Conservation (phyloP, 306 rosid genomes). For the Cajanus cajan region DNA sequence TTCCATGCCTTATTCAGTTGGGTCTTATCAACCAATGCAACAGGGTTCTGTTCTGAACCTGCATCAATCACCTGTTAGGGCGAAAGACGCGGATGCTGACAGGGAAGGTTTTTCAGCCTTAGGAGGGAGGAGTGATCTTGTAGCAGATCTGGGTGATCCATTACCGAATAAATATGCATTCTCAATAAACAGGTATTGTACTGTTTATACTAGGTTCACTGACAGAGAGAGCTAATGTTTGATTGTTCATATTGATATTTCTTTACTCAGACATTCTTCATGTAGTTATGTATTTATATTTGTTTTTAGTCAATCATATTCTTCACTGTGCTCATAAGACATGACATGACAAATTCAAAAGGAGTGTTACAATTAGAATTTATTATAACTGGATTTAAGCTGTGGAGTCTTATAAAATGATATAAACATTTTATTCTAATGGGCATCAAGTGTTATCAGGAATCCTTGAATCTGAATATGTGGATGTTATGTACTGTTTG, state of each 20-base stretch:
- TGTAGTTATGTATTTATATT: slow-evolving; percentile 16
- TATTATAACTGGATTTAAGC: neutral
- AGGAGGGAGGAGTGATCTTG: slow-evolving; percentile 51
- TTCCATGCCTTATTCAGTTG: slow-evolving; percentile 61
- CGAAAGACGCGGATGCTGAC: slow-evolving; percentile 40
- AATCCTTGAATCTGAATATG: slow-evolving; percentile 9
- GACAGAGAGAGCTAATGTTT: neutral
- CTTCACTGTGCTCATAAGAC: neutral
- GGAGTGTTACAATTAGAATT: slow-evolving; percentile 12
- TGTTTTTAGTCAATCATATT: slow-evolving; percentile 23
- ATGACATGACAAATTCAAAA: neutral
- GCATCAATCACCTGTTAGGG: slow-evolving; percentile 50
- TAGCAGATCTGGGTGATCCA: slow-evolving; percentile 40
- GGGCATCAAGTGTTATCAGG: neutral
- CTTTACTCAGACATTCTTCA: slow-evolving; percentile 1
- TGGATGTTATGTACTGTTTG: slow-evolving; percentile 7
- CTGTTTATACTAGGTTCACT: slow-evolving; percentile 21
- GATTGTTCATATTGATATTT: slow-evolving; percentile 26
- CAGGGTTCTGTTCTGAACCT: slow-evolving; percentile 48
- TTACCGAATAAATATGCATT: slow-evolving; percentile 41
- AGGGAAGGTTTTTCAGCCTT: slow-evolving; percentile 39
- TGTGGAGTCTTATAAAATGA: neutral
- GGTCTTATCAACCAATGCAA: slow-evolving; percentile 50
- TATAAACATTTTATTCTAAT: neutral
- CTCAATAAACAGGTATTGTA: slow-evolving; percentile 52